Conservation (phyloP, 768 basidiomycete species). For the Russula compacta region DNA sequence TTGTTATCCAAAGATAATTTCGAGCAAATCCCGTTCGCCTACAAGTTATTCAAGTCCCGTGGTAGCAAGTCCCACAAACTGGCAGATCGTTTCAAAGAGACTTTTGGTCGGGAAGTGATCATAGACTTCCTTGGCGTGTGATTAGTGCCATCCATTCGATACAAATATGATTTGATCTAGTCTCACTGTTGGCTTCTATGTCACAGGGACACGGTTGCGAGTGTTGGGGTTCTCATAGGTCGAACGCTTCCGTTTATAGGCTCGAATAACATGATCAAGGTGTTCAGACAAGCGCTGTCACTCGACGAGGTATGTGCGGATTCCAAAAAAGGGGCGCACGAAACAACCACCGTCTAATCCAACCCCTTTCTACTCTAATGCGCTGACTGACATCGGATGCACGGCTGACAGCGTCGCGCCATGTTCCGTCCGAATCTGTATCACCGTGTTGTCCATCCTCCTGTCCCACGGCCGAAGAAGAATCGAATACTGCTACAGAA, state of each 20-base stretch:
- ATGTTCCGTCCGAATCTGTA: conserved; percentile 59
- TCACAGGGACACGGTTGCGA: conserved; percentile 67
- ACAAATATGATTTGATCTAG: background rate
- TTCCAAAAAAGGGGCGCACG: background rate
- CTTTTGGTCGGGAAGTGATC: conserved; percentile 55
- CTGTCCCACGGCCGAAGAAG: conserved; percentile 18
- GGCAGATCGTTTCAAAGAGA: conserved; percentile 60
- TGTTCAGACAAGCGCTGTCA: conserved; percentile 68
- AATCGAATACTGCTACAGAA: conserved; percentile 8
- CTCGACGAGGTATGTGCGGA: conserved; percentile 57
- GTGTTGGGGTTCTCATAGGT: conserved; percentile 55
- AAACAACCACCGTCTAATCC: background rate
- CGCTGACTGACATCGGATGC: no score
- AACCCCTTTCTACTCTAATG: background rate
- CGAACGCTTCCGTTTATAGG: conserved; percentile 59
- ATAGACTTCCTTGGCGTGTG: conserved; percentile 77
- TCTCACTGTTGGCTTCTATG: background rate
- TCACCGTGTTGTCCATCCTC: conserved; percentile 33
- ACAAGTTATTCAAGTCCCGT: conserved; percentile 54
- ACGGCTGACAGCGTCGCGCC: conserved; percentile 42
- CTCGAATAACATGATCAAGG: conserved; percentile 52
- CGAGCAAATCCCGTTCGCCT: conserved; percentile 66
- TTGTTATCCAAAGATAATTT: conserved; percentile 58
- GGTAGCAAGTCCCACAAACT: conserved; percentile 37
- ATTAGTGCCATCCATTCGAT: conserved; percentile 29